Conservation (phyloP, 345 rosid genomes). For the Toxicodendron radicans region DNA sequence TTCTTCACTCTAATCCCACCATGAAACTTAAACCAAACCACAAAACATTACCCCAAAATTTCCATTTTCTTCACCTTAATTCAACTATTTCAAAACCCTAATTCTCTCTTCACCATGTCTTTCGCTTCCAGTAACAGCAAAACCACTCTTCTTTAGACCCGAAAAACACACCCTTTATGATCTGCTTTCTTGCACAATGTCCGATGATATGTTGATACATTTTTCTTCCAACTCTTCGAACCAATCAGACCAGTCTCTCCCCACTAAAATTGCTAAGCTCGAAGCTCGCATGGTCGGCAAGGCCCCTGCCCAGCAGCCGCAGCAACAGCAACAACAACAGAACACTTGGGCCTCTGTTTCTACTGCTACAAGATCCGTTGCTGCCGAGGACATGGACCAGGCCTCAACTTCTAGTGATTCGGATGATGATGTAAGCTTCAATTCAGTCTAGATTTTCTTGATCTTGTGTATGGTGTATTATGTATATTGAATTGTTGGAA, state of each 20-base stretch:
- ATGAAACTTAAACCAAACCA: not conserved
- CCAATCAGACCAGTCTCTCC: slow-evolving; percentile 92
- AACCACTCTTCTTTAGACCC: too few species aligned
- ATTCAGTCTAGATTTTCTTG: not conserved
- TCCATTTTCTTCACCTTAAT: not conserved
- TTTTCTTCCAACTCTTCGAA: slow-evolving; percentile 95
- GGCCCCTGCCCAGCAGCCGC: slow-evolving; percentile 45
- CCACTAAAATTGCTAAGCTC: slow-evolving; percentile 95
- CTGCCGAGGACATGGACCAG: slow-evolving; percentile 46
- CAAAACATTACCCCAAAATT: not conserved
- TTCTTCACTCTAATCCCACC: not conserved
- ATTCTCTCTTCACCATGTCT: not conserved
- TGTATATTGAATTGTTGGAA: not conserved
- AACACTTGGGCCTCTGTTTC: slow-evolving; percentile 60
- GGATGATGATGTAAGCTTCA: slow-evolving; percentile 63
- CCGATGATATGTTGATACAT: slow-evolving; percentile 91
- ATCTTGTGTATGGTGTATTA: not conserved
- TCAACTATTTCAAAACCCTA: not conserved
- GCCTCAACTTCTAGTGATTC: slow-evolving; percentile 79
- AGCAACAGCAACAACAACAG: slow-evolving; percentile 41
- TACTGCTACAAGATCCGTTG: slow-evolving; percentile 41
- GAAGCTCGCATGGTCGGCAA: slow-evolving; percentile 99
- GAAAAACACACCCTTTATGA: not conserved
- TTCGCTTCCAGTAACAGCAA: too few species aligned
- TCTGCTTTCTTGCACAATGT: slow-evolving; percentile 41